These are phyloP conservation scores for Fusarium sp. DNA, from an alignment of 2,329 filamentous ascomycete species.

Conservation along the genomic window DNA sequence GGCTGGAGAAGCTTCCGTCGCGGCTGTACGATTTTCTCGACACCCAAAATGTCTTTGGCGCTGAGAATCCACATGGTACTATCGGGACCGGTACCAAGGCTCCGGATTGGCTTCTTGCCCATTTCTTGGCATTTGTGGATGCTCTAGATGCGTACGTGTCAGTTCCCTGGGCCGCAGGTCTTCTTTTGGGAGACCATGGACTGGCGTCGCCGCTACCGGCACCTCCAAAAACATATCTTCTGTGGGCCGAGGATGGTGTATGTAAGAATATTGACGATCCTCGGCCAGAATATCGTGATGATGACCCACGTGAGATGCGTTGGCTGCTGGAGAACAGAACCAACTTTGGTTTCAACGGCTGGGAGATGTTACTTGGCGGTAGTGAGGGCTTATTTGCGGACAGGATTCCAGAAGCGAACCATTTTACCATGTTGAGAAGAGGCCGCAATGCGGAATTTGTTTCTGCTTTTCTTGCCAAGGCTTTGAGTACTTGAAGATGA, in stretches of 20 bases:
- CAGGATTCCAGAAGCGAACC: conserved; percentile 16
- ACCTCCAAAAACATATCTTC: conserved; percentile 72
- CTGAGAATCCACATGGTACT: conserved; percentile 1
- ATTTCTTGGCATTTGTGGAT: conserved; percentile 78
- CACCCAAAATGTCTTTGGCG: conserved; percentile 74
- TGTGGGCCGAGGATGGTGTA: conserved; percentile 83
- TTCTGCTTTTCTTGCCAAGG: conserved; percentile 5
- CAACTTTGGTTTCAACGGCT: conserved; percentile 67
- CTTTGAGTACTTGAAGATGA: not conserved
- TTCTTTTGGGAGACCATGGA: not conserved
- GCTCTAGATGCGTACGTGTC: conserved; percentile 77
- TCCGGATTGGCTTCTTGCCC: conserved; percentile 80
- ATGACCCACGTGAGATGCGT: conserved; percentile 73
- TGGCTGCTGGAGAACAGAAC: conserved; percentile 82
- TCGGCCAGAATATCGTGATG: conserved; percentile 60
- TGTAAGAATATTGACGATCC: conserved; percentile 77
- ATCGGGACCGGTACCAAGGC: conserved; percentile 73
- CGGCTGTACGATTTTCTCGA: conserved; percentile 80
- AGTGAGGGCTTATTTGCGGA: conserved; percentile 5
- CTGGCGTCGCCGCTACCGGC: not conserved
- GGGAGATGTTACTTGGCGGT: conserved; percentile 37
- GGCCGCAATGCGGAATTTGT: conserved; percentile 10
- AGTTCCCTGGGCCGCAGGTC: conserved; percentile 68
- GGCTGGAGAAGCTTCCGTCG: conserved; percentile 76
- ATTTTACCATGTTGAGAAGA: conserved; percentile 30